Percentiles rank a stretch among this genome's conserved stretches.
phyloP scores from a whole-genome alignment of 257 asterid genomes.

The Scutellaria barbata region DNA sequence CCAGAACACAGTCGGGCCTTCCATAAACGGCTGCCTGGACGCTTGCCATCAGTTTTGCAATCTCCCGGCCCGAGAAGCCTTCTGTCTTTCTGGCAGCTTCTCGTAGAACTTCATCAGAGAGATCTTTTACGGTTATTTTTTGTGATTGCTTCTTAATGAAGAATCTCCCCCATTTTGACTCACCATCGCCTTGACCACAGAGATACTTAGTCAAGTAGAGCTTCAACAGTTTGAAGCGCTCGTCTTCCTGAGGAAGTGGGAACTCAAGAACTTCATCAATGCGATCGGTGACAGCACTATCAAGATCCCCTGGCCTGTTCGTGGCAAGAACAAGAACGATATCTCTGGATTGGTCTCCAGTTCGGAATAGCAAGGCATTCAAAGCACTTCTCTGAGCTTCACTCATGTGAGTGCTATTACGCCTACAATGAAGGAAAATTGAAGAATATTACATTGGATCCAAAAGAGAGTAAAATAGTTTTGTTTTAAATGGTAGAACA shows the following conservation, averaged over 20 bases:
- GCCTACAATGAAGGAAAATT: constrained; percentile 50
- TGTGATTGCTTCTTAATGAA: constrained; percentile 62
- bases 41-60: constrained; percentile 93
- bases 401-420: constrained; percentile 94
- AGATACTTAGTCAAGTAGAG: constrained; percentile 86
- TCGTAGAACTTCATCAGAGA: constrained; percentile 64
- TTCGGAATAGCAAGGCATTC: constrained; percentile 87
- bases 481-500: background rate
- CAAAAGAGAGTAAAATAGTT: background rate
- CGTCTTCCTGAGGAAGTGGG: constrained; percentile 88
- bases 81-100: constrained; percentile 76
- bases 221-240: constrained; percentile 81
- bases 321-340: constrained; percentile 97
- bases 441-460: constrained; percentile 2
- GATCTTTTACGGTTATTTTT: constrained; percentile 61
- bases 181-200: constrained; percentile 51
- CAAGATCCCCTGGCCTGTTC: constrained; percentile 94
- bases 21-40: constrained; percentile 94
- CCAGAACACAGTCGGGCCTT: constrained; percentile 79
- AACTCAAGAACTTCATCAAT: constrained; percentile 96
- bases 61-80: constrained; percentile 96
- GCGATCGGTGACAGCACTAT: constrained; percentile 89
- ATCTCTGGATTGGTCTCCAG: constrained; percentile 96
- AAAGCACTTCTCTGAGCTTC: constrained; percentile 97
- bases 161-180: constrained; percentile 57